Conservation (phyloP, 345 rosid genomes). For the Citrus inodora region DNA sequence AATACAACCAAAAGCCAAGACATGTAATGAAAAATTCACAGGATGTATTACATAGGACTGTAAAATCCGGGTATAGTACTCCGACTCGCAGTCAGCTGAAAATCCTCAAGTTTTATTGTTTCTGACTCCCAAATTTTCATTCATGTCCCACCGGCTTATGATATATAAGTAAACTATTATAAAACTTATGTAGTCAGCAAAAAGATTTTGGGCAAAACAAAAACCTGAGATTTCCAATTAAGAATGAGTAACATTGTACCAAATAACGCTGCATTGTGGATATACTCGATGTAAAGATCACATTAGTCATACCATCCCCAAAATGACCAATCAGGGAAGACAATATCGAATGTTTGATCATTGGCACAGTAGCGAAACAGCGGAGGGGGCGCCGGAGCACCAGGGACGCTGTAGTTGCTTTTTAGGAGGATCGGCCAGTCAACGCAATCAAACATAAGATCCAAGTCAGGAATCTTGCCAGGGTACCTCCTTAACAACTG, state of each 20-base stretch:
- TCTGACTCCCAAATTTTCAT: no score
- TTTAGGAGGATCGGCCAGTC: conserved; percentile 64
- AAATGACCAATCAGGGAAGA: conserved; percentile 91
- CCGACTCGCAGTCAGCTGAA: no score
- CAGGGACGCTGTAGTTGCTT: conserved; percentile 28
- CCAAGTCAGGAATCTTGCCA: conserved; percentile 74
- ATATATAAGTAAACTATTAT: no score
- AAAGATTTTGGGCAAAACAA: no score
- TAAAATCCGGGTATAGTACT: no score
- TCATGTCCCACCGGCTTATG: no score
- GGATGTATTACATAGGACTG: no score
- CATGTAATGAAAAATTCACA: not conserved
- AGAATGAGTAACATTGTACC: not conserved
- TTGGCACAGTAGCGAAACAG: conserved; percentile 76
- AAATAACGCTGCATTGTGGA: not conserved
- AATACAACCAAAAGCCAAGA: not conserved
- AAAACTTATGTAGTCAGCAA: no score
- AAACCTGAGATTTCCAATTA: not conserved
- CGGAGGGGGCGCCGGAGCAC: conserved; percentile 49
- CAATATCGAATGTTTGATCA: conserved; percentile 47
- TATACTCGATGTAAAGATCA: not conserved
- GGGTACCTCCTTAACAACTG: conserved; percentile 78
- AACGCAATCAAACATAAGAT: conserved; percentile 80
- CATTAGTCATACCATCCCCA: conserved; percentile 76
- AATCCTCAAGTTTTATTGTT: no score